These are phyloP conservation scores for Rhodomyrtus psidioides DNA, from an alignment of 441 rosid species.

Conservation along the genomic window DNA sequence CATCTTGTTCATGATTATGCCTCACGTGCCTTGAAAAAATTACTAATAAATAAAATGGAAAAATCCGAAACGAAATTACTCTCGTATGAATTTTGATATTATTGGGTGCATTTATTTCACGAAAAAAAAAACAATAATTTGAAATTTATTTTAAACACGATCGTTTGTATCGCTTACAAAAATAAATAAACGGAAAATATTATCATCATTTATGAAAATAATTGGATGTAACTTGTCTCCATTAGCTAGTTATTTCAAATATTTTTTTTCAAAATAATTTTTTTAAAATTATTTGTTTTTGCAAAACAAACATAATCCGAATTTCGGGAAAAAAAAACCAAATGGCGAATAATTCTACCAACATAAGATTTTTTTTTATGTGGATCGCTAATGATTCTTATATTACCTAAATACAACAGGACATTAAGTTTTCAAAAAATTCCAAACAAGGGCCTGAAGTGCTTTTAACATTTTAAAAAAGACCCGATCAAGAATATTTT, in stretches of 20 bases:
- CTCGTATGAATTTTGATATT: no score
- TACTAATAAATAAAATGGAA: neutral
- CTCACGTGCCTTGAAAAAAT: neutral
- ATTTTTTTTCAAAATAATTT: neutral
- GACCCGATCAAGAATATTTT: no score
- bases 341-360: neutral
- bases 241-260: neutral
- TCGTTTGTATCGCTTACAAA: fast-evolving
- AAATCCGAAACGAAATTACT: neutral
- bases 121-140: neutral
- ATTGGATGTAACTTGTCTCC: no score
- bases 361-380: neutral
- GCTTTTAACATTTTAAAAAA: no score
- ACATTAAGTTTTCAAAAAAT: no score
- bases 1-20: neutral
- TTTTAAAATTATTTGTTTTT: neutral
- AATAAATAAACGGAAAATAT: neutral
- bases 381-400: neutral
- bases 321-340: no score
- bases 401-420: no score
- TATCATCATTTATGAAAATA: neutral
- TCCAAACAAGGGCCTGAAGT: no score
- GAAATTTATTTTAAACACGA: neutral
- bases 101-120: neutral
- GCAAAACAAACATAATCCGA: neutral